Evolutionary conservation across 1,284 basidiomycete genomes (phyloP).

Genomic region (Gastroboletus turbinatus): DNA sequence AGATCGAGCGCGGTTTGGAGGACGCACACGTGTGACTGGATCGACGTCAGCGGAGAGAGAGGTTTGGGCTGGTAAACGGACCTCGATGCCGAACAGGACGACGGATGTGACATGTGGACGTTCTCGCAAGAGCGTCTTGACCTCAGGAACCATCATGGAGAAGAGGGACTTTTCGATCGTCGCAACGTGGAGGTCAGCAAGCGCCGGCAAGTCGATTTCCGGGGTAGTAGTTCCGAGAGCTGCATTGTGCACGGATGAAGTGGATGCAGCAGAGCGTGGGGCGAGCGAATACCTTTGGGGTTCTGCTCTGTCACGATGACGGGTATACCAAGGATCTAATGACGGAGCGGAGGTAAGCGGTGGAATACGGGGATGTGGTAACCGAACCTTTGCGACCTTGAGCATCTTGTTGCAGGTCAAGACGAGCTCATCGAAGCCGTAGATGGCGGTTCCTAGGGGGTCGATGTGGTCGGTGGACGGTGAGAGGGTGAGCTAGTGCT

Average conservation of each 20-base stretch:
- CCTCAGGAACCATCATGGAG: conserved; percentile 78
- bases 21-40: conserved; percentile 87
- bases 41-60: conserved; percentile 5
- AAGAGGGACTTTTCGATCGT: conserved; percentile 75
- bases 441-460: conserved; percentile 50
- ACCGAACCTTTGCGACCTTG: conserved; percentile 66
- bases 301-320: conserved; percentile 86
- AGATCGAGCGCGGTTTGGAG: conserved; percentile 79
- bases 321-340: conserved; percentile 62
- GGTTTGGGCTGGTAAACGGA: conserved; percentile 29
- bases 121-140: conserved; percentile 52
- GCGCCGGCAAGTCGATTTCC: conserved; percentile 57
- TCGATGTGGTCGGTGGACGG: neutral
- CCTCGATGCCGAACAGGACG: conserved; percentile 87
- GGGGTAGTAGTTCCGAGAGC: conserved; percentile 73
- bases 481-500: conserved; percentile 19
- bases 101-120: conserved; percentile 54
- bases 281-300: conserved; percentile 55
- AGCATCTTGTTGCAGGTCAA: conserved; percentile 72
- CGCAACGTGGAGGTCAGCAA: conserved; percentile 59
- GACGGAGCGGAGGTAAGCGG: neutral
- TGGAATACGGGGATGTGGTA: no score
- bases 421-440: conserved; percentile 71
- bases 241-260: conserved; percentile 30
- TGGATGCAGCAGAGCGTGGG: neutral